Conservation (phyloP, 2,329 filamentous ascomycete species). For the Aspergillus uvarum region DNA sequence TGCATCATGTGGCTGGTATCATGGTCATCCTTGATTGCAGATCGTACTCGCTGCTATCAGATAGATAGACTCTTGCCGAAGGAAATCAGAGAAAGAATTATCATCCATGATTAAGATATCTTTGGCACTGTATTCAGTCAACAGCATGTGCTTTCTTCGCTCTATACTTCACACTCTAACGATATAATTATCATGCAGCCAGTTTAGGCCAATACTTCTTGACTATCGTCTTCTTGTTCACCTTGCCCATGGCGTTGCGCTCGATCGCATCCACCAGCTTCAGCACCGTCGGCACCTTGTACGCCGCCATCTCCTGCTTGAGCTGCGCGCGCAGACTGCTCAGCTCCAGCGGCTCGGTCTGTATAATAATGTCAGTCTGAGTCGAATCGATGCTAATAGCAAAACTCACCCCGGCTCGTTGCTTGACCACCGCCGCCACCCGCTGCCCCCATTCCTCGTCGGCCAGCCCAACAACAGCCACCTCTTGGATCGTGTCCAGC, state of each 20-base stretch:
- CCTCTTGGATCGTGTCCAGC: constrained; percentile 52
- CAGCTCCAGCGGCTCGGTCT: constrained; percentile 33
- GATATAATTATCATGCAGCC: constrained; percentile 3
- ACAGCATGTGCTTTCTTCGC: not conserved
- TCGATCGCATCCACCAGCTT: constrained; percentile 66
- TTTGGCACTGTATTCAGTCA: too few relatives aligned
- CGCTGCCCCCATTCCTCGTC: constrained; percentile 57
- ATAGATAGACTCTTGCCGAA: too few relatives aligned
- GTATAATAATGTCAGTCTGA: constrained; percentile 8
- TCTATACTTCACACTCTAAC: not conserved
- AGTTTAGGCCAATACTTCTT: constrained; percentile 39
- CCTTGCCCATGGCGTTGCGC: constrained; percentile 81
- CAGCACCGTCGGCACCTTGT: constrained; percentile 92
- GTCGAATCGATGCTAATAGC: not conserved
- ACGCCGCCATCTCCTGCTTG: constrained; percentile 63
- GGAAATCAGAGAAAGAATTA: too few relatives aligned
- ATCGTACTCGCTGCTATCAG: too few relatives aligned
- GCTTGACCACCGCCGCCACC: constrained; percentile 54
- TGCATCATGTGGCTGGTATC: too few relatives aligned
- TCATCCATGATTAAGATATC: too few relatives aligned
- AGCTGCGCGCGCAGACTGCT: constrained; percentile 34
- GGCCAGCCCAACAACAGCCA: constrained; percentile 54
- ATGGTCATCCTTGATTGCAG: too few relatives aligned
- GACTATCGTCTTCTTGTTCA: constrained; percentile 44
- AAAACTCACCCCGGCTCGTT: constrained; percentile 34